Evolutionary conservation across 257 asterid species (phyloP).

Genomic region (Sherardia arvensis): DNA sequence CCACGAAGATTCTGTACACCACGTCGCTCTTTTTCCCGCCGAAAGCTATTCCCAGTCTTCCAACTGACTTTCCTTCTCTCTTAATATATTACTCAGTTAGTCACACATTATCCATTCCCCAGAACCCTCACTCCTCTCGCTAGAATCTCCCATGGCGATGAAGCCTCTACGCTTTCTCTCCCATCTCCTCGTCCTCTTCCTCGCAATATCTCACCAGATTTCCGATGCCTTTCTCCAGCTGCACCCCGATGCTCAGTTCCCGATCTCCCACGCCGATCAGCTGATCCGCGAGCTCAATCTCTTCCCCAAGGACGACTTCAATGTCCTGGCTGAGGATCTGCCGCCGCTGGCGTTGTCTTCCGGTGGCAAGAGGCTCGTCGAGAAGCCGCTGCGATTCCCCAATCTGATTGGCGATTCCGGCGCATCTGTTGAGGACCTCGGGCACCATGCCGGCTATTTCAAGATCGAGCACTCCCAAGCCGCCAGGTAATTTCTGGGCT

Average conservation of each 20-base stretch:
- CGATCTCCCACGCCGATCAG: constrained; percentile 43
- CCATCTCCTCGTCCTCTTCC: constrained; percentile 15
- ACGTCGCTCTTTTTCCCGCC: constrained; percentile 1
- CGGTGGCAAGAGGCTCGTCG: constrained; percentile 35
- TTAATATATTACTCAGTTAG: not conserved
- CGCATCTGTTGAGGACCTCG: constrained; percentile 50
- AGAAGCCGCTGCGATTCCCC: constrained; percentile 61
- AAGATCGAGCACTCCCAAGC: constrained; percentile 67
- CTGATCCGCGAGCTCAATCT: constrained; percentile 60
- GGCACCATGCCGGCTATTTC: constrained; percentile 90
- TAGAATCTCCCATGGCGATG: constrained; percentile 19
- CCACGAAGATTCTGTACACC: not conserved
- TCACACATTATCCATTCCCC: not conserved
- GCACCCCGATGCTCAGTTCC: constrained; percentile 24
- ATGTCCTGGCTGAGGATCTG: constrained; percentile 30
- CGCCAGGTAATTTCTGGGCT: constrained; percentile 43
- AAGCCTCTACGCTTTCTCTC: constrained; percentile 19
- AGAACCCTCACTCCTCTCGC: not conserved
- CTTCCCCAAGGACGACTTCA: constrained; percentile 52
- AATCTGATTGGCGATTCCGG: constrained; percentile 33
- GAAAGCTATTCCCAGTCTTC: not conserved
- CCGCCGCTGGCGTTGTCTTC: constrained; percentile 7
- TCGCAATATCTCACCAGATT: constrained; percentile 18
- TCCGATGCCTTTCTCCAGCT: constrained; percentile 42
- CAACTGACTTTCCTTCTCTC: not conserved